phyloP scores from a whole-genome alignment of 73 alveolate species.

The Diophrys appendiculata region DNA sequence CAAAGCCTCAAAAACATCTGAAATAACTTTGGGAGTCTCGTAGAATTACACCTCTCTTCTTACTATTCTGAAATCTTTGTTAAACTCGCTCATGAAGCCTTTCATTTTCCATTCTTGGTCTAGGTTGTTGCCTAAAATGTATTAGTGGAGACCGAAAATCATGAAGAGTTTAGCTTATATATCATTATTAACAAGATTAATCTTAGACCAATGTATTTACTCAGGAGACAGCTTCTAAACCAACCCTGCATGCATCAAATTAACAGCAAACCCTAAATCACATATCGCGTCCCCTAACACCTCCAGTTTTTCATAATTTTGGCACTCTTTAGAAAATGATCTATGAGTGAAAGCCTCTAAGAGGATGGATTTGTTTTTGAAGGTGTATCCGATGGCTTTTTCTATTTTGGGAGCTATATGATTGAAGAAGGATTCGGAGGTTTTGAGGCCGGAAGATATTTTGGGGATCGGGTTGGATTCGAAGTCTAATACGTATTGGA shows the following conservation, averaged over 20 bases:
- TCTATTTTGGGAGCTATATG: no score
- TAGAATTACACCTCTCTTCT: background rate
- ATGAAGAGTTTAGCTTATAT: conserved; percentile 3
- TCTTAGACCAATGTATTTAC: conserved; percentile 23
- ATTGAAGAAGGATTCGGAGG: no score
- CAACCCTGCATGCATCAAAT: conserved; percentile 28
- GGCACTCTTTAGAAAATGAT: background rate
- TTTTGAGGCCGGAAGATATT: no score
- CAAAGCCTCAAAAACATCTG: conserved; percentile 59
- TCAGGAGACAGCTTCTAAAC: conserved; percentile 11
- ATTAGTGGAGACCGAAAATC: background rate
- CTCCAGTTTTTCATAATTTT: conserved; percentile 52
- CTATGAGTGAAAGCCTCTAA: conserved; percentile 60
- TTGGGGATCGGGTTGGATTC: no score
- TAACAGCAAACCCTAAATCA: conserved; percentile 41
- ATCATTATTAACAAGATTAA: conserved; percentile 50
- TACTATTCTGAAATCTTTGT: background rate
- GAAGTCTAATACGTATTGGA: no score
- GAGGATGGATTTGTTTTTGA: conserved; percentile 16
- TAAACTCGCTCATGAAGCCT: background rate
- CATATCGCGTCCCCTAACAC: conserved; percentile 67
- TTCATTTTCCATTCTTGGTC: background rate
- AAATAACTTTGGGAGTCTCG: conserved; percentile 61
- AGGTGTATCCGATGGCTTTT: conserved; percentile 22
- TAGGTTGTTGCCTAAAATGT: background rate